Evolutionary conservation across 345 rosid genomes (phyloP), one percentile per base, ranked within the genome.

Genomic region (Salix exigua): DNA sequence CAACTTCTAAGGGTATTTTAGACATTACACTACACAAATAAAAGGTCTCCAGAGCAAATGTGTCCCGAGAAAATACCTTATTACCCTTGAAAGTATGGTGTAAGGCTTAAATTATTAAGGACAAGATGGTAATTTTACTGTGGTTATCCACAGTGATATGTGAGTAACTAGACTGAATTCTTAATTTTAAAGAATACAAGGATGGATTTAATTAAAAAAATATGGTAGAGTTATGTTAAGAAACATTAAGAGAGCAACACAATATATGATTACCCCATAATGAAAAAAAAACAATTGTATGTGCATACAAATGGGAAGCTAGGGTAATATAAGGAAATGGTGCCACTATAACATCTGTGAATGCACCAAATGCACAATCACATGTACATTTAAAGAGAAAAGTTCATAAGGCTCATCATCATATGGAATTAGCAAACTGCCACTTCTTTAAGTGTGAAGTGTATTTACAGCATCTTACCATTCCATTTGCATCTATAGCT

Each of bases 401-500:
- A 4, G 23, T 23, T 58, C 63, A 30, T 2, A 18, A 35, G 13
- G 25, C 40, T 16, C 1, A 11, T 13, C 25, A 8, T 37, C 7
- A 69, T 1, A n/a, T 44, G 30, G 40, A 10, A n/a, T 63, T 50
- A 14, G 16, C 12, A n/a, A 28, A 61, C n/a, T 16, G n/a, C 48
- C 37, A 60, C 23, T 44, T 66, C 51, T 25, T 9, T 19, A 0
- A 70, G n/a, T 18, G 33, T 38, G 46, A 61, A 25, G n/a, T 44
- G 19, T 21, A 23, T 58, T 74, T 51, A 21, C 26, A 76, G 53
- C 23, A 58, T 33, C 80, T 79, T 88, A 89, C 98, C 94, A 90
- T 91, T 71, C 90, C 91, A 80, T 85, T 84, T 69, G 93, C 97
- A 84, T 92, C 99, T 73, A 96, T 92, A 65, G 99, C 98, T 68